A percentile compares a stretch with the other conserved stretches of the same genome.
Evolutionary conservation across 768 basidiomycete species (phyloP).

Genomic region (Trametes punicea): DNA sequence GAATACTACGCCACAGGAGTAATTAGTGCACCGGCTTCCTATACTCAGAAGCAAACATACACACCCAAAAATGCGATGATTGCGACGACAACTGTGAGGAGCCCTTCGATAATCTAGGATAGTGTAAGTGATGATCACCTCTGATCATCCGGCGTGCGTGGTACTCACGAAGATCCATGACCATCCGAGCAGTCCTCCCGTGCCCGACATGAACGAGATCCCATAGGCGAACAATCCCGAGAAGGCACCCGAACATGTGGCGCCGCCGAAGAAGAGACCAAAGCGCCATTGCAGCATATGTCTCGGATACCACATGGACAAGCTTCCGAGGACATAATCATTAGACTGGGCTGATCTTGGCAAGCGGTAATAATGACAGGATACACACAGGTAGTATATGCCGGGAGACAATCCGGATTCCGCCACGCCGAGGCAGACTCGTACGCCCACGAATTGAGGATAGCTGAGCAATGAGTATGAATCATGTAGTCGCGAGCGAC

Average conservation of each 20-base stretch:
- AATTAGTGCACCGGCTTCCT: no score
- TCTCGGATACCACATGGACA: constrained; percentile 27
- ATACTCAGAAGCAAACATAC: constrained; percentile 28
- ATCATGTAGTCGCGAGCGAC: neutral
- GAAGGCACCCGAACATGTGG: constrained; percentile 23
- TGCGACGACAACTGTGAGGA: constrained; percentile 54
- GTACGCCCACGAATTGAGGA: constrained; percentile 55
- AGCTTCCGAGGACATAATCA: neutral
- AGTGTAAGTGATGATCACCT: no score
- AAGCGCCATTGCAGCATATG: constrained; percentile 26
- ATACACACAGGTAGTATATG: constrained; percentile 60
- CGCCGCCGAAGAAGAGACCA: constrained; percentile 27
- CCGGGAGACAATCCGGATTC: constrained; percentile 74
- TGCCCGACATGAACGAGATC: constrained; percentile 34
- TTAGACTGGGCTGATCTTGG: no score
- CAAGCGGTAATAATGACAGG: constrained; percentile 13
- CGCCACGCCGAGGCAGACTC: constrained; percentile 56
- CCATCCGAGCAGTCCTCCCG: constrained; percentile 27
- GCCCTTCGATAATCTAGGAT: constrained; percentile 57
- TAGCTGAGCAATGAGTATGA: constrained; percentile 38
- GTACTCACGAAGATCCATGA: constrained; percentile 33
- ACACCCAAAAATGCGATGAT: constrained; percentile 51
- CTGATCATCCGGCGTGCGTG: no score
- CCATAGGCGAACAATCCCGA: constrained; percentile 32
- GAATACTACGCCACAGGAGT: constrained; percentile 37